Base-by-base conservation (phyloP, 352 stramenopile species). In the Globisporangium recalcitrans region DNA sequence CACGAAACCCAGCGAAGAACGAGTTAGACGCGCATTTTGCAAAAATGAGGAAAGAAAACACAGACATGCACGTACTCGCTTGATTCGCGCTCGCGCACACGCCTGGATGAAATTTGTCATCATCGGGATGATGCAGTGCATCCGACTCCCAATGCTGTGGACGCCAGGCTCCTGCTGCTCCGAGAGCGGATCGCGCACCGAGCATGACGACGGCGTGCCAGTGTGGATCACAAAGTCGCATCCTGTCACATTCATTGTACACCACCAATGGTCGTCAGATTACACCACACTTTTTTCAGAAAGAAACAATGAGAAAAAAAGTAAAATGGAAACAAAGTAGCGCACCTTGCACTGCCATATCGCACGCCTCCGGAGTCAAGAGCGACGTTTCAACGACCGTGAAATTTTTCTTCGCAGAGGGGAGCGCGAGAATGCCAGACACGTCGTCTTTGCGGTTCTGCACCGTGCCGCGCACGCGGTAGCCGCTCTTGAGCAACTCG, bases 91-190 rank as follows among this genome's bases (percentile, higher is more conserved):
- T 11, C 87, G 82, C 14, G 86, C 83, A 62, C 87, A 96, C 0
- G 87, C 85, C 58, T 93, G 85, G 62, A 96, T 93, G 57, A 96
- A 96, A 69, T 96, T 96, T 13, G 85, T 94, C 87, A 96, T 96
- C 85, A 96, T 96, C 13, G 87, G 87, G 32, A 96, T 93, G 71
- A 96, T 96, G 49, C 85, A 94, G 74, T 96, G 87, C 82, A 96
- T 93, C 26, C 87, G 85, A 59, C 87, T 96, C 49, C 87, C 87
- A 66, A 96, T 92, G 58, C 85, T 94, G 60, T 96, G 86, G 22
- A 96, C 87, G 2, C 85, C 87, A 1, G 87, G 87, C 63, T 96
- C 87, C 21, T 87, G 74, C 40, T 90, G 82, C 65, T 96, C 87
- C 24, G 87, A 94, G 13, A 93, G 65, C 31, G 87, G 87, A 48